These are phyloP conservation scores for Quercus ilex DNA, from an alignment of 306 rosid species.

Conservation along the genomic window DNA sequence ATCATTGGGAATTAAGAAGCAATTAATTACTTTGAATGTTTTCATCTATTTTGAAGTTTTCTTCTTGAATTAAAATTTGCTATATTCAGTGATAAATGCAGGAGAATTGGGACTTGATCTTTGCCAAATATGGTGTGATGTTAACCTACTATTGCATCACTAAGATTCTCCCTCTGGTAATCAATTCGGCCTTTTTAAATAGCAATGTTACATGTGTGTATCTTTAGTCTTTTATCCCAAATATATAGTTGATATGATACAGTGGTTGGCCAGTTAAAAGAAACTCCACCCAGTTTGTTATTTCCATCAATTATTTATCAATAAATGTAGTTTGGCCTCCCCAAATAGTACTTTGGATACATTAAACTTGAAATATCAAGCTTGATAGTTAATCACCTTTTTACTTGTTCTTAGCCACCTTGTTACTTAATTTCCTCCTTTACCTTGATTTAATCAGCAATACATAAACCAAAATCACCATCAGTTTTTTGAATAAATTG, in stretches of 20 bases:
- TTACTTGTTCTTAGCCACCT: no score
- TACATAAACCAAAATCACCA: no score
- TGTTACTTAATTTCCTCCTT: no score
- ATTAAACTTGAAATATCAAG: no score
- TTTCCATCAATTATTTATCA: no score
- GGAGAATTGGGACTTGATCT: constrained; percentile 66
- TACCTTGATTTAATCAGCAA: no score
- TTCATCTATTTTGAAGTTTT: background rate
- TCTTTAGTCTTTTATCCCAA: background rate
- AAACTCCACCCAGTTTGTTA: background rate
- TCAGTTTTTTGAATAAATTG: no score
- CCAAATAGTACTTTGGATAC: no score
- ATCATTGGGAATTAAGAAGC: background rate
- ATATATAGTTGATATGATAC: background rate
- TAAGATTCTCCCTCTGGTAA: constrained; percentile 43
- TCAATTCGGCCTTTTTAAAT: constrained; percentile 12
- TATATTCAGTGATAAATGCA: constrained; percentile 34
- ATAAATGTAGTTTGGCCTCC: no score
- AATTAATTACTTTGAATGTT: no score
- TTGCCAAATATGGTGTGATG: constrained; percentile 48
- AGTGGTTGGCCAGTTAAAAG: constrained; percentile 15
- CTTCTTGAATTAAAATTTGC: background rate
- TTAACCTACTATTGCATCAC: constrained; percentile 40
- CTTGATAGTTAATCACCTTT: no score
- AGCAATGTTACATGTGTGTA: background rate